These are phyloP conservation scores for Tubosaeta sp. DNA, from an alignment of 768 basidiomycete species.

Conservation along the genomic window DNA sequence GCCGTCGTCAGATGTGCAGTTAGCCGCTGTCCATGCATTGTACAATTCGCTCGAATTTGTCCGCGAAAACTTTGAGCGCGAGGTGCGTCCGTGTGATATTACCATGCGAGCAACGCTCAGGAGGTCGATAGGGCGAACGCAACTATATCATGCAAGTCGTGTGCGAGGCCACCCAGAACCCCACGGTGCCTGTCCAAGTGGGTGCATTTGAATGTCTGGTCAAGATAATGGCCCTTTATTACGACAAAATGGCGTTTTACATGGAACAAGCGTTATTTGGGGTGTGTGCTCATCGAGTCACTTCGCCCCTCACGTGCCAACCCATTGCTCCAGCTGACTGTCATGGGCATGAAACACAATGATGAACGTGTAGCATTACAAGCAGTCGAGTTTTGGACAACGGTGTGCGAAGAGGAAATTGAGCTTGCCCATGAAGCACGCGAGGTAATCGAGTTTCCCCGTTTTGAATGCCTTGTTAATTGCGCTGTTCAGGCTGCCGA, in stretches of 20 bases:
- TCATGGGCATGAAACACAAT: slow-evolving; percentile 92
- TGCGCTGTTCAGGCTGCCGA: slow-evolving; percentile 63
- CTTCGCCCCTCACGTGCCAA: slow-evolving; percentile 9
- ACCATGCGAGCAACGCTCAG: slow-evolving; percentile 1
- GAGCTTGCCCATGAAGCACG: slow-evolving; percentile 88
- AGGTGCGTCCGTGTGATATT: slow-evolving; percentile 50
- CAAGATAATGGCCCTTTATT: slow-evolving; percentile 95
- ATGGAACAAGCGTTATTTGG: slow-evolving; percentile 99
- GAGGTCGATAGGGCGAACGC: slow-evolving; percentile 74
- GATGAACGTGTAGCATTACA: slow-evolving; percentile 93
- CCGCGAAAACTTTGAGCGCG: slow-evolving; percentile 95
- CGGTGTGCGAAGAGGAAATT: slow-evolving; percentile 96
- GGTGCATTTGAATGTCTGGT: slow-evolving; percentile 95
- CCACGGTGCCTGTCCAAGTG: slow-evolving; percentile 80
- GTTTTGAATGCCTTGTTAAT: slow-evolving; percentile 1
- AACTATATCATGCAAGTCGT: slow-evolving; percentile 99
- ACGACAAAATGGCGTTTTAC: slow-evolving; percentile 98
- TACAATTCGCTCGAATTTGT: slow-evolving; percentile 97
- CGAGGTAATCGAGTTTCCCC: slow-evolving; percentile 52
- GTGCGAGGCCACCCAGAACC: slow-evolving; percentile 94
- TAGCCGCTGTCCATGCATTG: slow-evolving; percentile 88
- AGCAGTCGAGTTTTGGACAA: slow-evolving; percentile 99
- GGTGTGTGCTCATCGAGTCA: slow-evolving; percentile 44
- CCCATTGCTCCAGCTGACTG: slow-evolving; percentile 64
- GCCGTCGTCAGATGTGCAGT: slow-evolving; percentile 82